Evolutionary conservation across 228 moss, liverwort and hornwort genomes (phyloP).

Genomic region (Sphagnum magellanicum): DNA sequence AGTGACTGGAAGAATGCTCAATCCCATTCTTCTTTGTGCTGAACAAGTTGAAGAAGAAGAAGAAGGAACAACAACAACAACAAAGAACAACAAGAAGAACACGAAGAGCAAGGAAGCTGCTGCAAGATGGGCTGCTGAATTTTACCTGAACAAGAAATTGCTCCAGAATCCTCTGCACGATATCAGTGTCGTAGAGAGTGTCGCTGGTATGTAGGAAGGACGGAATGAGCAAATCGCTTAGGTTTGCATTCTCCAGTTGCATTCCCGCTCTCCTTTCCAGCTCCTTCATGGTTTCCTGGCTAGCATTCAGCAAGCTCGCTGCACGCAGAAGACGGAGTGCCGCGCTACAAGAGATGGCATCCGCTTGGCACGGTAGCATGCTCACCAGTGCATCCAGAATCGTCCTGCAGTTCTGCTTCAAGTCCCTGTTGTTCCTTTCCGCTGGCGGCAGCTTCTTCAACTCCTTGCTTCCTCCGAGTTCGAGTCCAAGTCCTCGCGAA

Average conservation of each 20-base stretch:
- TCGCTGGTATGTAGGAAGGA: conserved; percentile 43
- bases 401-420: conserved; percentile 13
- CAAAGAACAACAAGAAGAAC: too few species aligned
- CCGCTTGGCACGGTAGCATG: conserved; percentile 58
- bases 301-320: conserved; percentile 48
- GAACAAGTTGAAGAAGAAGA: too few species aligned
- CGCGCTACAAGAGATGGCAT: conserved; percentile 47
- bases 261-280: conserved; percentile 64
- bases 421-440: conserved; percentile 1
- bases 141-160: conserved; percentile 64
- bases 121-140: neutral
- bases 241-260: conserved; percentile 69
- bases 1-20: too few species aligned
- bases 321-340: conserved; percentile 60
- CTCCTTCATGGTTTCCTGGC: conserved; percentile 21
- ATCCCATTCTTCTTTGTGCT: too few species aligned
- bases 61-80: too few species aligned
- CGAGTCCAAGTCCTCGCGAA: neutral
- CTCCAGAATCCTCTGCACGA: conserved; percentile 78
- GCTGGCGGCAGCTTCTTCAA: conserved; percentile 20
- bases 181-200: conserved; percentile 56
- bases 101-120: too few species aligned
- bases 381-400: conserved; percentile 51
- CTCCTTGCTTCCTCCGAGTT: conserved; percentile 13
- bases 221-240: conserved; percentile 67